These are phyloP conservation scores for Termitomyces sp. DNA, from an alignment of 768 basidiomycete genomes.

Conservation along the genomic window DNA sequence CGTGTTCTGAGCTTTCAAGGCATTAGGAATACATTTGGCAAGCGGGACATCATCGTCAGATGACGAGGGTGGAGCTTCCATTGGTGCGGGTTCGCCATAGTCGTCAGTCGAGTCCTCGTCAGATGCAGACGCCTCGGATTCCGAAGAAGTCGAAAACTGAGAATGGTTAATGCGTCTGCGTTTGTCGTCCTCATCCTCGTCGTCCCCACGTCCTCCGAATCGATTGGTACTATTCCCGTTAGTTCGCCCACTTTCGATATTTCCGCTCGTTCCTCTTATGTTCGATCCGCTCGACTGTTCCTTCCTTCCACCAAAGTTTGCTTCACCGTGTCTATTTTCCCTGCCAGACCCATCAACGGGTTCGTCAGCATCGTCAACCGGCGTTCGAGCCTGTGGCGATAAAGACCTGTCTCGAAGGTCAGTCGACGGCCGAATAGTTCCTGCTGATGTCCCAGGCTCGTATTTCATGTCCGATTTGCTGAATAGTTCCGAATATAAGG, in stretches of 20 bases:
- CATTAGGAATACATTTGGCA: conserved; percentile 78
- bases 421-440: conserved; percentile 35
- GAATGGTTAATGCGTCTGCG: conserved; percentile 21
- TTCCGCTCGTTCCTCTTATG: conserved; percentile 14
- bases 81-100: conserved; percentile 27
- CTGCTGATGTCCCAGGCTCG: conserved; percentile 44
- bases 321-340: conserved; percentile 14
- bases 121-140: conserved; percentile 38
- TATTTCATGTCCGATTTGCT: conserved; percentile 22
- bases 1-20: conserved; percentile 76
- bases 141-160: conserved; percentile 29
- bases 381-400: not conserved
- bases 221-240: conserved; percentile 30
- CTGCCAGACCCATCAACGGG: conserved; percentile 24
- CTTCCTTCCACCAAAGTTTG: conserved; percentile 3
- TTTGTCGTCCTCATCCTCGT: conserved; percentile 26
- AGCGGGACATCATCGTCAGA: conserved; percentile 82
- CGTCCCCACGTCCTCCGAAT: conserved; percentile 35
- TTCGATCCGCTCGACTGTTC: conserved; percentile 12
- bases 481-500: conserved; percentile 12
- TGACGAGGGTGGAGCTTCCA: conserved; percentile 17
- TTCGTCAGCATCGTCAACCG: conserved; percentile 15
- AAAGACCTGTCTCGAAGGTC: conserved; percentile 1
- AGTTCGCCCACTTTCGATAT: conserved; percentile 19
- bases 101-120: conserved; percentile 38